These are phyloP conservation scores for Phytophthora palmivora DNA, from an alignment of 352 stramenopile genomes.

Conservation along the genomic window DNA sequence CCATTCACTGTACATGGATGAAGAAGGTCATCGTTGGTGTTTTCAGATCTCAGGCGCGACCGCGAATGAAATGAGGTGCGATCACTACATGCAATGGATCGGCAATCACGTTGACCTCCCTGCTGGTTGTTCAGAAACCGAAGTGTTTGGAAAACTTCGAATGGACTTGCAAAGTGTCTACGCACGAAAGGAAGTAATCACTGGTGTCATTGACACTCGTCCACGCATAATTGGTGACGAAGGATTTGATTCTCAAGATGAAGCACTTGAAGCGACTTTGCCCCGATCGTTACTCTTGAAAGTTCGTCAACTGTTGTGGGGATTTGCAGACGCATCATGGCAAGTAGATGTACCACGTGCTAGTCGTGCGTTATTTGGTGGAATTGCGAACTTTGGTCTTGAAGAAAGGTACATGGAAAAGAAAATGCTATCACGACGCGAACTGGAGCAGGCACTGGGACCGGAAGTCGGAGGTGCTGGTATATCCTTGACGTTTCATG, in stretches of 20 bases:
- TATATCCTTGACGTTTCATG: slow-evolving; percentile 38
- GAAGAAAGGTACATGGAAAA: slow-evolving; percentile 27
- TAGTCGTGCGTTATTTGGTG: slow-evolving; percentile 20
- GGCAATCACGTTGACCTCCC: slow-evolving; percentile 43
- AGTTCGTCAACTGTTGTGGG: slow-evolving; percentile 60
- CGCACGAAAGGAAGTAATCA: slow-evolving; percentile 50
- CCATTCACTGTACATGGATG: slow-evolving; percentile 52
- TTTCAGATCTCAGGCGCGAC: slow-evolving; percentile 56
- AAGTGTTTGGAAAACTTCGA: slow-evolving; percentile 56
- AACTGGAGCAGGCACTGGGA: slow-evolving; percentile 53
- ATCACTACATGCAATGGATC: slow-evolving; percentile 72
- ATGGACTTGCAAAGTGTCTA: slow-evolving; percentile 70
- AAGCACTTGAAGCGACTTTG: slow-evolving; percentile 14
- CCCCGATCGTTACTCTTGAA: slow-evolving; percentile 36
- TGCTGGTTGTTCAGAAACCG: slow-evolving; percentile 14
- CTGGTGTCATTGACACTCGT: slow-evolving; percentile 38
- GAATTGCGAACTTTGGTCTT: neutral
- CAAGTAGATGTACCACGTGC: slow-evolving; percentile 42
- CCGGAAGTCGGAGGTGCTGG: slow-evolving; percentile 31
- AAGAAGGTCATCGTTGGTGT: slow-evolving; percentile 61
- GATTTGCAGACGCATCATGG: slow-evolving; percentile 56
- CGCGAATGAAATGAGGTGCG: slow-evolving; percentile 53
- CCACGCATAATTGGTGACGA: slow-evolving; percentile 1
- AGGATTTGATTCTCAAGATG: slow-evolving; percentile 6
- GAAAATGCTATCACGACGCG: slow-evolving; percentile 36